Evolutionary conservation across 768 basidiomycete genomes (phyloP).

Genomic region (Tylopilus balloui): DNA sequence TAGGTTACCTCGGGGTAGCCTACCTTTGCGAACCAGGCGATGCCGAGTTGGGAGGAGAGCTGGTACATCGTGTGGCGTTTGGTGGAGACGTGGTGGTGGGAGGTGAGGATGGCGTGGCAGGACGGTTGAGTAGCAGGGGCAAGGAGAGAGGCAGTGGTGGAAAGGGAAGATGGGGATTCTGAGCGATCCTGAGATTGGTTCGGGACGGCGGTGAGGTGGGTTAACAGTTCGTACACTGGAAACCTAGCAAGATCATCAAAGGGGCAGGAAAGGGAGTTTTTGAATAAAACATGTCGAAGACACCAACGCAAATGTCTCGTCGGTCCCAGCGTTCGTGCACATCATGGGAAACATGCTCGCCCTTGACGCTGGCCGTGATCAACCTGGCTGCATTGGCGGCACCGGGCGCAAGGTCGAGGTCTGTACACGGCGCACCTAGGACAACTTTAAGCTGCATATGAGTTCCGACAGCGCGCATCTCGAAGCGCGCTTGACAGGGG

Average conservation of each 20-base stretch:
- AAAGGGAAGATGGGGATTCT: background rate
- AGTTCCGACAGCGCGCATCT: constrained; percentile 29
- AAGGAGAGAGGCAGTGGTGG: background rate
- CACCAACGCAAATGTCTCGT: constrained; percentile 28
- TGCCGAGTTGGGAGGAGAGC: constrained; percentile 50
- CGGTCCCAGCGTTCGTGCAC: constrained; percentile 49
- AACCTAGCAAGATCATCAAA: constrained; percentile 39
- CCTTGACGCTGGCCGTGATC: constrained; percentile 39
- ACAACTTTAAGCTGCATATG: constrained; percentile 37
- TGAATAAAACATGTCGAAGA: background rate
- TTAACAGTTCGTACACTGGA: constrained; percentile 56
- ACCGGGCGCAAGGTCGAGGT: background rate
- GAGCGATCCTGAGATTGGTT: constrained; percentile 29
- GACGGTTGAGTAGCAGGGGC: background rate
- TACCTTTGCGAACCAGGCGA: constrained; percentile 68
- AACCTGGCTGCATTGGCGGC: background rate
- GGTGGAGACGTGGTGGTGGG: constrained; percentile 66
- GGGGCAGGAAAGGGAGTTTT: background rate
- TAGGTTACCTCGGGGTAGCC: constrained; percentile 20
- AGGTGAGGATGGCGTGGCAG: constrained; percentile 65
- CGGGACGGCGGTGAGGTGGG: constrained; percentile 54
- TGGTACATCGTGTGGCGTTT: constrained; percentile 55
- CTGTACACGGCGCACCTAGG: constrained; percentile 16
- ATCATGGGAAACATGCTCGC: constrained; percentile 40
- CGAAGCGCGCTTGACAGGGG: constrained; percentile 32